Conservation (phyloP, 2,329 filamentous ascomycete genomes). For the Sclerotinia borealis region DNA sequence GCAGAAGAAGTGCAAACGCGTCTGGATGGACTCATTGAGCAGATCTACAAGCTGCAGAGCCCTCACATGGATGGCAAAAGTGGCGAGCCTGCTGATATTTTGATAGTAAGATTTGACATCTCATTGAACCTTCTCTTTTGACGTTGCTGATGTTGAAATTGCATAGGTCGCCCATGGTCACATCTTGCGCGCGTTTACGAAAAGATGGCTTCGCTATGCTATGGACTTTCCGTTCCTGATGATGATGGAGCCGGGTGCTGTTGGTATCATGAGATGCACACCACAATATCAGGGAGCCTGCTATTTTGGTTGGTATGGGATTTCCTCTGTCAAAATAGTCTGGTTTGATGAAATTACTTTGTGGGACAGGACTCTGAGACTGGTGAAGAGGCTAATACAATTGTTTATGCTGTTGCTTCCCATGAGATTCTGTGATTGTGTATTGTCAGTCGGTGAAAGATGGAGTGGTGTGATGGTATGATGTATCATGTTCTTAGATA, state of each 20-base stretch:
- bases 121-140: constrained; percentile 21
- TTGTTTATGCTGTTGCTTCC: too few species aligned
- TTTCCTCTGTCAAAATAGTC: constrained; percentile 28
- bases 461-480: too few species aligned
- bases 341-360: too few species aligned
- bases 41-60: constrained; percentile 14
- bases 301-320: constrained; percentile 31
- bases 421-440: too few species aligned
- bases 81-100: constrained; percentile 33
- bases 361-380: too few species aligned
- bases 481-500: too few species aligned
- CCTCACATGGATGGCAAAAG: constrained; percentile 35
- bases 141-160: too few species aligned
- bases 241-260: constrained; percentile 28
- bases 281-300: constrained; percentile 22
- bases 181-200: too few species aligned
- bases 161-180: too few species aligned
- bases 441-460: too few species aligned
- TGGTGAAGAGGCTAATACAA: too few species aligned
- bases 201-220: constrained; percentile 40
- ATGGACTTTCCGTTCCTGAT: constrained; percentile 23
- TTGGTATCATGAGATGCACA: constrained; percentile 26
- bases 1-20: constrained; percentile 14
- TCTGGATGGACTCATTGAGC: constrained; percentile 11
- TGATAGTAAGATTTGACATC: constrained; percentile 21